Evolutionary conservation across 441 rosid species (phyloP), one percentile per base, ranked within the genome.

Genomic region (Macaranga tanarius): DNA sequence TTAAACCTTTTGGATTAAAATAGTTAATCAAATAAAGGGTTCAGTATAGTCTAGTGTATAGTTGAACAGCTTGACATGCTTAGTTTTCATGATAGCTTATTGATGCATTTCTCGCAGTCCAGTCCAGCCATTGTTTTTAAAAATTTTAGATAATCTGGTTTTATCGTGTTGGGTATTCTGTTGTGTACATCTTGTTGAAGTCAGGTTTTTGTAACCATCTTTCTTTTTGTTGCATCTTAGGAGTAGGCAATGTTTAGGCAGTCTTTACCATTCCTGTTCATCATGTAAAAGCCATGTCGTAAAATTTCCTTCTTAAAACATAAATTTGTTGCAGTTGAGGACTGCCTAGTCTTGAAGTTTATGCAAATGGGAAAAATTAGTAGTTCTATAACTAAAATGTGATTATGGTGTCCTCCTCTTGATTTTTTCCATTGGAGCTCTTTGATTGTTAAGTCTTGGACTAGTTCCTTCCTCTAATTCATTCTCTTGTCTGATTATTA

Each of bases 401-500:
- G 25, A 62, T 22, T 19, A 62, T n/a, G 52, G 26, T 65, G 22
- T 8, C 10, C 34, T 17, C 15, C 15, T 44, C 16, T 23, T 22
- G 10, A 16, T 25, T 2, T 10, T n/a, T 34, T 26, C 13, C 42
- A 16, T 0, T 65, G 26, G 56, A 58, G n/a, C 31, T n/a, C 16
- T 34, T 52, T 10, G 4, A 45, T 44, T 58, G 7, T 58, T 44
- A 69, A 69, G 17, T 4, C 28, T 62, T 10, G 15, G 17, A 55
- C 10, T 2, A 8, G 1, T 25, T 63, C 4, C 7, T 42, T 12
- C 7, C 4, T n/a, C 9, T 4, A 40, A 44, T 55, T 76, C 69
- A 10, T 51, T 15, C 57, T 8, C 47, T 60, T 44, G 26, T 80
- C 58, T 55, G 22, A 65, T 60, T 11, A 38, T 58, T 58, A 44